Percentiles rank a stretch among this genome's conserved stretches.
phyloP scores from a whole-genome alignment of 2,329 filamentous ascomycete species.

The Fusarium beomiforme region DNA sequence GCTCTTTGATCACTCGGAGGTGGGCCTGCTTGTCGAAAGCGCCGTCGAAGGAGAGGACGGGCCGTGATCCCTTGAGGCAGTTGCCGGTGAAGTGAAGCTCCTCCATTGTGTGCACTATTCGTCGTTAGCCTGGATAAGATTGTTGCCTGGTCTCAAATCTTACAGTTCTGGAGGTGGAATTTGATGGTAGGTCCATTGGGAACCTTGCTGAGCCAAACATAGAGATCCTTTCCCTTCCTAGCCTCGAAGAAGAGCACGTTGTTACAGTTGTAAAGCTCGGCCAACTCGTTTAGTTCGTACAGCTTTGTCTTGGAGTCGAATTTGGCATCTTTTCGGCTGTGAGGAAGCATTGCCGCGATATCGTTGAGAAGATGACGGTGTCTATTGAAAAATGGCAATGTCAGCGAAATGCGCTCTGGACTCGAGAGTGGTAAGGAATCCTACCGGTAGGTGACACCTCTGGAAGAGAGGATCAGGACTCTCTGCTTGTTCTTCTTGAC shows the following conservation, averaged over 20 bases:
- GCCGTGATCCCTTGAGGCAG: conserved; percentile 91
- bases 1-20: conserved; percentile 85
- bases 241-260: conserved; percentile 96
- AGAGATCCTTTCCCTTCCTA: conserved; percentile 92
- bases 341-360: conserved; percentile 86
- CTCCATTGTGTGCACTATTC: conserved; percentile 90
- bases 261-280: conserved; percentile 89
- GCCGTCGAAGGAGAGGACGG: conserved; percentile 90
- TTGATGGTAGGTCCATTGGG: conserved; percentile 73
- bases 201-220: conserved; percentile 91
- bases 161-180: conserved; percentile 82
- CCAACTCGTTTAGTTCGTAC: conserved; percentile 79
- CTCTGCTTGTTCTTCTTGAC: conserved; percentile 74
- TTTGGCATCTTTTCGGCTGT: conserved; percentile 94
- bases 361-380: conserved; percentile 95
- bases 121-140: conserved; percentile 35
- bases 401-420: conserved; percentile 32
- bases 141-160: conserved; percentile 31
- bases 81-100: conserved; percentile 97
- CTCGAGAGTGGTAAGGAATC: conserved; percentile 23
- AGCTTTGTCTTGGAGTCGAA: conserved; percentile 95
- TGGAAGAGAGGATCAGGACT: conserved; percentile 89
- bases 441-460: conserved; percentile 90
- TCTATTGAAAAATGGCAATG: conserved; percentile 56
- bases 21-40: conserved; percentile 86